phyloP scores from a whole-genome alignment of 2,329 filamentous ascomycete genomes.

The Lomentospora prolificans region DNA sequence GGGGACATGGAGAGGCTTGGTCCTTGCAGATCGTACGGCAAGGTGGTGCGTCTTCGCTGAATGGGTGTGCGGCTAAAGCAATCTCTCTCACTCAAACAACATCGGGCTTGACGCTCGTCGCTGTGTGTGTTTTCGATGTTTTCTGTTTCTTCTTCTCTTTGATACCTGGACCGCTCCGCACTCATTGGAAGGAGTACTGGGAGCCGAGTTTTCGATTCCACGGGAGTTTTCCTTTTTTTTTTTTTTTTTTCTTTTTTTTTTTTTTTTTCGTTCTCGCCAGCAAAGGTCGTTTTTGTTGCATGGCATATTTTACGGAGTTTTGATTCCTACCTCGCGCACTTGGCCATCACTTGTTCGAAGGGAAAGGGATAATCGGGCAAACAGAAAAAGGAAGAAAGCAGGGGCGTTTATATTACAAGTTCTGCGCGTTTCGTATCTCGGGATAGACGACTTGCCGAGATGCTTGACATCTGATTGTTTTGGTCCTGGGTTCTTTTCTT shows the following conservation, averaged over 20 bases:
- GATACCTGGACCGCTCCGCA: neutral
- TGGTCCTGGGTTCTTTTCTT: neutral
- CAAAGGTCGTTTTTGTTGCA: neutral
- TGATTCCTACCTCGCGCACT: neutral
- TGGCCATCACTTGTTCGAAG: no score
- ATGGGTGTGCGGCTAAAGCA: conserved; percentile 55
- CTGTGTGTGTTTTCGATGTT: neutral
- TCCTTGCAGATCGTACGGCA: conserved; percentile 73
- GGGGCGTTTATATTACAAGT: no score
- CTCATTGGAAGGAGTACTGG: neutral
- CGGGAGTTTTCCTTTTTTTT: neutral
- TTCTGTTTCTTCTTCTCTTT: neutral
- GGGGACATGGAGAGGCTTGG: conserved; percentile 71
- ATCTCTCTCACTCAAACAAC: no score
- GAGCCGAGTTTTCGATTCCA: neutral
- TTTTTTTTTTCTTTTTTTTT: neutral
- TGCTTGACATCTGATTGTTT: no score
- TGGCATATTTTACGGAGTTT: neutral
- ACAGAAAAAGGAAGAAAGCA: no score
- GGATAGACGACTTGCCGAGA: no score
- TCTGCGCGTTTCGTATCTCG: no score
- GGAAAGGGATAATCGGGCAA: no score
- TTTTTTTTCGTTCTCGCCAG: neutral
- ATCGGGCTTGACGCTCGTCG: neutral
- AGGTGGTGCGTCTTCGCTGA: conserved; percentile 90